A percentile compares a stretch with the other conserved stretches of the same genome.
These are phyloP conservation scores for Plectosphaerella sp. DNA, from an alignment of 2,329 filamentous ascomycete genomes.

Conservation along the genomic window DNA sequence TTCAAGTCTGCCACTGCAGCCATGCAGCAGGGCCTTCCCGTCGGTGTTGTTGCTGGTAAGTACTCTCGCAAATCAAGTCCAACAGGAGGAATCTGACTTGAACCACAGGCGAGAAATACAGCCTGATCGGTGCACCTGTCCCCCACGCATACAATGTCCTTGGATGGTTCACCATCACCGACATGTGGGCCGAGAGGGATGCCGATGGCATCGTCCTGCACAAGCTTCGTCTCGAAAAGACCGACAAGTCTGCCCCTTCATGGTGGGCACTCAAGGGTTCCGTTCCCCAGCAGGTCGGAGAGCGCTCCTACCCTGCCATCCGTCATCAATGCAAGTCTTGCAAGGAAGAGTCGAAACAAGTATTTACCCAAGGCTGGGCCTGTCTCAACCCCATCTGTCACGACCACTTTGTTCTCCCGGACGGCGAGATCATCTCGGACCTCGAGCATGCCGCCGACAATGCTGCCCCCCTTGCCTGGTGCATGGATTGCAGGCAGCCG, in stretches of 20 bases:
- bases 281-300: too few relatives aligned
- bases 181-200: constrained; percentile 62
- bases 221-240: constrained; percentile 63
- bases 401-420: constrained; percentile 3
- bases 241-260: constrained; percentile 40
- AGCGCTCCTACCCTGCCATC: neutral
- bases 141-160: constrained; percentile 61
- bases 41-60: constrained; percentile 52
- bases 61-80: neutral
- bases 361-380: constrained; percentile 23
- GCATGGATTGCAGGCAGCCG: constrained; percentile 26
- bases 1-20: constrained; percentile 28
- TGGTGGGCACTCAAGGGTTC: constrained; percentile 51
- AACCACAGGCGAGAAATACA: constrained; percentile 44
- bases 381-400: constrained; percentile 20
- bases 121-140: constrained; percentile 40
- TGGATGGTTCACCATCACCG: constrained; percentile 63
- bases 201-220: constrained; percentile 28
- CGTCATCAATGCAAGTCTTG: constrained; percentile 34
- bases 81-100: neutral
- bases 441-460: constrained; percentile 6
- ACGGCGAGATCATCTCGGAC: constrained; percentile 10
- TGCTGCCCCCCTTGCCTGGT: constrained; percentile 8
- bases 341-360: constrained; percentile 26
- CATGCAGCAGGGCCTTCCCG: constrained; percentile 38